Base-by-base conservation (phyloP, 202 grass and related monocot species). In the Musa balbisiana region DNA sequence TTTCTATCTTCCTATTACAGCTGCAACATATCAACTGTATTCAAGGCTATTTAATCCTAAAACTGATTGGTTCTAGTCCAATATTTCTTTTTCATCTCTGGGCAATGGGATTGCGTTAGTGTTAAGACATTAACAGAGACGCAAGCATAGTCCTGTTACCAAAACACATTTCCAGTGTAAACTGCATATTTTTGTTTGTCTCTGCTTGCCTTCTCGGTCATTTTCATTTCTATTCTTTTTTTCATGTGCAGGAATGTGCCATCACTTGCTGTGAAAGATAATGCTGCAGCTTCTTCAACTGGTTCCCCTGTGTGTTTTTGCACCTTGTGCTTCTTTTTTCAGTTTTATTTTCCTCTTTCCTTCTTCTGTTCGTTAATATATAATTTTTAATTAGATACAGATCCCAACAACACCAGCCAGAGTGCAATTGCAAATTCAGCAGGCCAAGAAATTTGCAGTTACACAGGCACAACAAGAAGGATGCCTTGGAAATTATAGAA, bases 401-500 rank as follows among this genome's bases (percentile, higher is more conserved):
- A 76, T 83, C 62, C 62, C 78, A 67, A 84, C 19, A 25, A 24
- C 73, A 69, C 74, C 69, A 19, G 66, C 25, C 14, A 80, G 71
- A 84, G 64, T 89, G 67, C 88, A 97, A 85, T 64, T 86, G 3
- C 89, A 83, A 87, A 73, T 82, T 84, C 86, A 84, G 72, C 83
- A 97, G 78, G 86, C 88, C 64, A 93, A 91, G 81, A 87, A 76
- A 77, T 89, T 87, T 86, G 84, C 77, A 56, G 76, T 93, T 53
- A 53, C 76, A 29, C 86, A 97, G 85, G 90, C 84, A 24, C 90
- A 97, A 64, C 86, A 84, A 19, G 93, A 93, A 84, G 82, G 84
- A 24, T 91, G 81, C 82, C 85, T 97, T 19, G 93, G 93, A 80
- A 89, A 80, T 78, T 97, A 86, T 76, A 91, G 77, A 89, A 87